phyloP scores from a whole-genome alignment of 257 asterid species.

The Echites panduratus region DNA sequence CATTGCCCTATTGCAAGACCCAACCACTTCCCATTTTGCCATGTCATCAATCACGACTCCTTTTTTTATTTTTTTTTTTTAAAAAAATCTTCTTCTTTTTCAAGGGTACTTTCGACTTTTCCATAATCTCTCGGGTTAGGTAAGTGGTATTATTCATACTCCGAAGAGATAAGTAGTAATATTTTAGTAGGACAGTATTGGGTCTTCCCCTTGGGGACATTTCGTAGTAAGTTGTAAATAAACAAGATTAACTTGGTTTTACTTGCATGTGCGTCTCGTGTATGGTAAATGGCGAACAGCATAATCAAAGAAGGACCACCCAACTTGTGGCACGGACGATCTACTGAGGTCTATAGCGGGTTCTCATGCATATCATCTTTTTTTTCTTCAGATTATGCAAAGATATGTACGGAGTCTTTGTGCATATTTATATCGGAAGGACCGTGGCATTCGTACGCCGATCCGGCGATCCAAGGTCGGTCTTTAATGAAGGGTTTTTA shows the following conservation, averaged over 20 bases:
- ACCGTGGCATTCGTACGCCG: background rate
- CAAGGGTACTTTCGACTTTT: no score
- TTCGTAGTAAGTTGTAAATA: no score
- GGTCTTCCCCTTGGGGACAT: no score
- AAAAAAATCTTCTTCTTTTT: no score
- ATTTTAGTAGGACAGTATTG: background rate
- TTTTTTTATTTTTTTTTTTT: no score
- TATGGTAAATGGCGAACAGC: conserved; percentile 20
- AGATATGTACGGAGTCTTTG: background rate
- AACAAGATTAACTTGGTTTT: no score
- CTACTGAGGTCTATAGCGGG: no score
- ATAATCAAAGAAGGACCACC: conserved; percentile 2
- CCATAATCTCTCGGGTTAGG: no score
- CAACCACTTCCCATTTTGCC: background rate
- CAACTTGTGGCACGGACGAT: background rate
- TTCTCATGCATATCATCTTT: background rate
- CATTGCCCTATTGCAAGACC: background rate
- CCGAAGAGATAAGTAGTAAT: background rate
- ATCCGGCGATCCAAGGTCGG: background rate
- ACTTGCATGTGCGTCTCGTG: conserved; percentile 23
- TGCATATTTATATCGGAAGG: no score
- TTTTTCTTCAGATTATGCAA: background rate
- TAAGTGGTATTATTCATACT: background rate
- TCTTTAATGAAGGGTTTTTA: background rate
- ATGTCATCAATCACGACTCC: background rate